Evolutionary conservation across 2,329 filamentous ascomycete species (phyloP), one percentile per base, ranked within the genome.

Genomic region (Pezicula carpinea): DNA sequence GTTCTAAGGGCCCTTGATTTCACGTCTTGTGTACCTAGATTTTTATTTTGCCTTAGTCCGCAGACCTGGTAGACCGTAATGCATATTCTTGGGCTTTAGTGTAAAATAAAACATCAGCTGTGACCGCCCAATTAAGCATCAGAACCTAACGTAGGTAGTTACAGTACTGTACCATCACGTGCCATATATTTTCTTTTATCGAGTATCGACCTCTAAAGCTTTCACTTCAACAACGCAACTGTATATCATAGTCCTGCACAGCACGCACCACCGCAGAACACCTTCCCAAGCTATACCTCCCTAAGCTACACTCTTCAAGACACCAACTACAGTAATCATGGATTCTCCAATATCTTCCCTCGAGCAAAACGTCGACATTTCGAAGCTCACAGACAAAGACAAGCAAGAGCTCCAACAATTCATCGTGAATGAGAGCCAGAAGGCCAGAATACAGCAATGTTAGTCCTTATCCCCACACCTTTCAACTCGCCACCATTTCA

Each of bases 361-460:
- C 23, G 52, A 56, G 6, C 48, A 51, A 22, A 55, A 69, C 51
- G 60, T 82, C 61, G 87, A 91, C 63, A 72, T 92, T 56, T 79
- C 81, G 61, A 83, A 82, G 69, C 84, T 96, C 64, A 86, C 80
- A 61, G 83, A 88, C 51, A 79, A 80, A 63, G 90, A 96, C 70
- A 93, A 90, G 77, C 76, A 82, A 55, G 90, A 97, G 70, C 79
- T 99, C 36, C 87, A 89, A 62, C 83, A 89, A 64, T 92, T 96
- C 69, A 76, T 96, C 49, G 73, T 81, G 59, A 89, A 87, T 64
- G 90, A 96, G 74, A 78, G 80, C 55, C 89, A 96, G 70, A 93
- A 93, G 67, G 80, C 87, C n/a, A 74, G 80, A 56, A 72, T 78
- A 50, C 73, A 77, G 56, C 68, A 72, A 55, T 70, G 75, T 76